Conservation (phyloP, 176 grass and related monocot genomes). For the Olyra latifolia region DNA sequence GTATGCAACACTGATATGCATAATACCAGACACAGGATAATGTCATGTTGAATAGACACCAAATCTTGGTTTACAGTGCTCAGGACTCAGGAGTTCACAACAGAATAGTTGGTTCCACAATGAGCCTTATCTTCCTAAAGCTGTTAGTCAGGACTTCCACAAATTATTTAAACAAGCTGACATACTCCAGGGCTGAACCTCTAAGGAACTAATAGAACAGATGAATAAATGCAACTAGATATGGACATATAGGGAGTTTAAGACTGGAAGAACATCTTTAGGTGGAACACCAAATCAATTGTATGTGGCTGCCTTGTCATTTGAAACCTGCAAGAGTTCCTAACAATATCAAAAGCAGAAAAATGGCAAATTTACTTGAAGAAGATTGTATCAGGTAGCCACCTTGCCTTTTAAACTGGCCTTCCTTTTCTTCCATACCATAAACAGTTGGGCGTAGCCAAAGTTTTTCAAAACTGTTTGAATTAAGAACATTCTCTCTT, state of each 20-base stretch:
- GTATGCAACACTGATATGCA: background rate
- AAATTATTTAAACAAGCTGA: background rate
- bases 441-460: background rate
- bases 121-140: conserved; percentile 1
- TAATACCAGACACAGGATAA: background rate
- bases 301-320: conserved; percentile 9
- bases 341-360: conserved; percentile 16
- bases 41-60: background rate
- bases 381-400: conserved; percentile 38
- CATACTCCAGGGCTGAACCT: background rate
- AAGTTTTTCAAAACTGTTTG: background rate
- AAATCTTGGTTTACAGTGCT: background rate
- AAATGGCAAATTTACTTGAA: conserved; percentile 37
- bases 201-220: background rate
- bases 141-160: background rate
- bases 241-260: background rate
- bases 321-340: conserved; percentile 19
- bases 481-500: too few species aligned
- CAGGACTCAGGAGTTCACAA: background rate
- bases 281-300: conserved; percentile 11
- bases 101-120: background rate
- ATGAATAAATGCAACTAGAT: background rate
- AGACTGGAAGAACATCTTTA: background rate
- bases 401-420: conserved; percentile 24
- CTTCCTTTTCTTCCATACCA: conserved; percentile 35